Evolutionary conservation across 2,329 filamentous ascomycete species (phyloP).

Genomic region (Colletotrichum spaethianum): DNA sequence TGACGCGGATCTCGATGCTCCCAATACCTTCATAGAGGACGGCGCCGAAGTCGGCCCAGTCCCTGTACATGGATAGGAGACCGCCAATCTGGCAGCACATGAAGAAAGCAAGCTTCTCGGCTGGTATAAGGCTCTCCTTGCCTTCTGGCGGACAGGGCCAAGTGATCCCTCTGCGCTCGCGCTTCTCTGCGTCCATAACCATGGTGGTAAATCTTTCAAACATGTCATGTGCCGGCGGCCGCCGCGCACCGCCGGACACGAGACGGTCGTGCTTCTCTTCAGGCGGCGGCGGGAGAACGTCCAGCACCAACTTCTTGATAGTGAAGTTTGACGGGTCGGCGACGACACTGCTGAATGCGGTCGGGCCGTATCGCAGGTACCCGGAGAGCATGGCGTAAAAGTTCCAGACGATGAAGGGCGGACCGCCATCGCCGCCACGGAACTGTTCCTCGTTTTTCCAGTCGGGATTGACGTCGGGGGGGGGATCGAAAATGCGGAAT

Average conservation of each 20-base stretch:
- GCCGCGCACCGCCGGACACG: constrained; percentile 28
- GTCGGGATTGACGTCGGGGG: constrained; percentile 39
- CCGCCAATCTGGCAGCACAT: constrained; percentile 39
- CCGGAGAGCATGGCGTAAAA: constrained; percentile 42
- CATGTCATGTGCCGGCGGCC: constrained; percentile 23
- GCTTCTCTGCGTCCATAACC: constrained; percentile 34
- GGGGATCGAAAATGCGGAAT: constrained; percentile 43
- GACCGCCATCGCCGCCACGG: constrained; percentile 38
- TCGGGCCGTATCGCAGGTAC: constrained; percentile 39
- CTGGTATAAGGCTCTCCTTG: constrained; percentile 35
- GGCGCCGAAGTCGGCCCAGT: constrained; percentile 40
- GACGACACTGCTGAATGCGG: constrained; percentile 38
- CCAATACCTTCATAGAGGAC: constrained; percentile 40
- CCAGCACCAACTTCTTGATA: constrained; percentile 38
- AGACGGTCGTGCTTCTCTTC: constrained; percentile 40
- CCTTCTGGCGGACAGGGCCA: constrained; percentile 39
- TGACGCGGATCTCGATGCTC: constrained; percentile 41
- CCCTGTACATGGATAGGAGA: constrained; percentile 38
- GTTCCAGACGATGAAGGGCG: constrained; percentile 42
- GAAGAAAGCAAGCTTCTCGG: constrained; percentile 43
- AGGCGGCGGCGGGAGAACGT: constrained; percentile 38
- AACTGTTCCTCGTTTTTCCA: constrained; percentile 42
- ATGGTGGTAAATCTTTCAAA: constrained; percentile 35
- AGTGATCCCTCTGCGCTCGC: constrained; percentile 30
- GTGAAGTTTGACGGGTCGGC: constrained; percentile 30